A percentile compares a stretch with the other conserved stretches of the same genome.
Conservation (phyloP, 495 filamentous ascomycete genomes). For the Podospora bellae-mahoneyi region DNA sequence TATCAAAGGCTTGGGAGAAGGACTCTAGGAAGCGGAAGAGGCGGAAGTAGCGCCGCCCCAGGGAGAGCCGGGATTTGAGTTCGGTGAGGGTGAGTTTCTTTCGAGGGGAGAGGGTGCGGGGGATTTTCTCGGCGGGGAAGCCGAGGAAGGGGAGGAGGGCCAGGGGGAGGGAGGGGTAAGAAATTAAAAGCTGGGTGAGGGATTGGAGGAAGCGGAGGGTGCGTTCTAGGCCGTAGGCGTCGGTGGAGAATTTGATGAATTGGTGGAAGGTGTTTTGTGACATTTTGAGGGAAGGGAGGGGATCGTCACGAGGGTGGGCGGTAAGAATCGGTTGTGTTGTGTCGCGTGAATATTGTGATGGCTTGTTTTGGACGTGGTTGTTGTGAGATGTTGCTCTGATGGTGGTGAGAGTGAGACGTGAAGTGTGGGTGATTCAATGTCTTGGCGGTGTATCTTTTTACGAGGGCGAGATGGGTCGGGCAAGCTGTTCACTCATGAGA, state of each 20-base stretch:
- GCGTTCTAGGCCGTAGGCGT: conserved; percentile 57
- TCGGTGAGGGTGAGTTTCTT: conserved; percentile 20
- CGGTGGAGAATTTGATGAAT: conserved; percentile 42
- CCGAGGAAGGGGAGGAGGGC: conserved; percentile 12
- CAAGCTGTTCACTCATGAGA: not conserved
- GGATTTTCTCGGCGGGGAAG: conserved; percentile 12
- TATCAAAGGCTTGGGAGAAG: conserved; percentile 49
- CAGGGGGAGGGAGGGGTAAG: conserved; percentile 7
- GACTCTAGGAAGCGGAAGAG: conserved; percentile 60
- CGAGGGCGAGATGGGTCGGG: not conserved
- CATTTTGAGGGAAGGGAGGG: not conserved
- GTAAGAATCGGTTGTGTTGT: not conserved
- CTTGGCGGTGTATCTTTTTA: not conserved
- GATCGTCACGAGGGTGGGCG: not conserved
- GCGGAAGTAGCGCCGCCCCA: conserved; percentile 57
- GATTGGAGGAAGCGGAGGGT: conserved; percentile 60
- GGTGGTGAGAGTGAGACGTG: not conserved
- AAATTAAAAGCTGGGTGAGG: conserved; percentile 31
- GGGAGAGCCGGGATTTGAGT: conserved; percentile 32
- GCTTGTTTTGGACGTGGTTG: too few relatives aligned
- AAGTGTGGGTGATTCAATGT: not conserved
- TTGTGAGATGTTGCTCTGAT: not conserved
- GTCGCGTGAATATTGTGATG: not conserved
- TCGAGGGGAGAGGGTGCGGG: conserved; percentile 11
- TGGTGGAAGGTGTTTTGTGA: conserved; percentile 32